These are phyloP conservation scores for Colletotrichum spinosum DNA, from an alignment of 2,329 filamentous ascomycete species.

Conservation along the genomic window DNA sequence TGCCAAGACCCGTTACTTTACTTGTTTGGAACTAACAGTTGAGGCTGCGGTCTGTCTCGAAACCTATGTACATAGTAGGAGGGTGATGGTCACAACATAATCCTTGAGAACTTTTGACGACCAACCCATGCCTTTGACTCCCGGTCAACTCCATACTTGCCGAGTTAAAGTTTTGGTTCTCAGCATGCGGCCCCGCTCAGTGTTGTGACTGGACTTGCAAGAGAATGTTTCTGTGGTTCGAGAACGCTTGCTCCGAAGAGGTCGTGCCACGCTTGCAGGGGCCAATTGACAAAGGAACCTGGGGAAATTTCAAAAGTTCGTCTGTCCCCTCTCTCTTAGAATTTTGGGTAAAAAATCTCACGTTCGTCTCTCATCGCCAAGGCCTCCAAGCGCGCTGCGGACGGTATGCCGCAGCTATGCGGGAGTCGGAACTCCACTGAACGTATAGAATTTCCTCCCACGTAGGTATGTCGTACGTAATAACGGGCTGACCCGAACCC, in stretches of 20 bases:
- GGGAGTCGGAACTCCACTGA: constrained; percentile 21
- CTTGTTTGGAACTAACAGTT: too few relatives aligned
- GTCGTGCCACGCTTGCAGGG: background rate
- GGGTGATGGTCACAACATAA: too few relatives aligned
- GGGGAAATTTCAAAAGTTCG: constrained; percentile 30
- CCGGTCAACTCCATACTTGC: too few relatives aligned
- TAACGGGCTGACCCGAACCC: constrained; percentile 7
- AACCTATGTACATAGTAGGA: too few relatives aligned
- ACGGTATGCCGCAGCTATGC: constrained; percentile 29
- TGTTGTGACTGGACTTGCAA: too few relatives aligned
- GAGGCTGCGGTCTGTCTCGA: too few relatives aligned
- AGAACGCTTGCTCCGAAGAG: background rate
- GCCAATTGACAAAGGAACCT: background rate
- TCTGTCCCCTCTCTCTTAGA: background rate
- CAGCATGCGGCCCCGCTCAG: too few relatives aligned
- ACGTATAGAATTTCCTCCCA: constrained; percentile 14
- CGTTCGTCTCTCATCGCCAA: constrained; percentile 7
- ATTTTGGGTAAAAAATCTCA: background rate
- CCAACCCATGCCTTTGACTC: background rate
- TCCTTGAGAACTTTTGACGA: background rate
- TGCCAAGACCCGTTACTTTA: too few relatives aligned
- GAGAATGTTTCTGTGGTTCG: background rate
- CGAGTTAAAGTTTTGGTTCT: too few relatives aligned
- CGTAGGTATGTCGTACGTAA: constrained; percentile 25
- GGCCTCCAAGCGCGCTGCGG: background rate